These are phyloP conservation scores for Ascochyta koolunga DNA, from an alignment of 2,329 filamentous ascomycete species.

Conservation along the genomic window DNA sequence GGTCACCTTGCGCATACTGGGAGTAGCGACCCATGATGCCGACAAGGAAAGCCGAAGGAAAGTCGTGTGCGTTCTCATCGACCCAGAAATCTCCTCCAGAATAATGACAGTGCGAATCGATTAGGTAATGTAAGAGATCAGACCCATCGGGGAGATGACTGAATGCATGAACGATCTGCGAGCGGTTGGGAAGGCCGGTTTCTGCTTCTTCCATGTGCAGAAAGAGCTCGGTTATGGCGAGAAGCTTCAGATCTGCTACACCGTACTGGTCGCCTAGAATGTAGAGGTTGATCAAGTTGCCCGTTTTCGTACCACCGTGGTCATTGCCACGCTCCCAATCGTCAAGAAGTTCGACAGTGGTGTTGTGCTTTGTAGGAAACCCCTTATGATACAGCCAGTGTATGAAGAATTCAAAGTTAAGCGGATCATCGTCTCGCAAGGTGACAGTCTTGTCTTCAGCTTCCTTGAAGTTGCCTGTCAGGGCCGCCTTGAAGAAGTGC, in stretches of 20 bases:
- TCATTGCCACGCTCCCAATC: not conserved
- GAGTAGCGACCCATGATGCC: not conserved
- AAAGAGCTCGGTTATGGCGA: not conserved
- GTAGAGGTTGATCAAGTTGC: conserved; percentile 12
- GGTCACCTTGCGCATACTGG: not conserved
- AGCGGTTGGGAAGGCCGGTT: not conserved
- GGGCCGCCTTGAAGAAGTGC: not conserved
- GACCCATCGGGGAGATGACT: not conserved
- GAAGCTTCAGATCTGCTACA: not conserved
- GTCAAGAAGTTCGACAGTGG: not conserved
- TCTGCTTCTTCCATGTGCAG: not conserved
- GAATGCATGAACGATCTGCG: not conserved
- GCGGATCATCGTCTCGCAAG: conserved; percentile 2
- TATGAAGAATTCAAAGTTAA: conserved; percentile 19
- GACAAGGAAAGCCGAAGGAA: not conserved
- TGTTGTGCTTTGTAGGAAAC: not conserved
- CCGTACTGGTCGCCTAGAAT: conserved; percentile 16
- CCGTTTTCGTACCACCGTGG: not conserved
- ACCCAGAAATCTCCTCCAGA: not conserved
- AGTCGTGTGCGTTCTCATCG: too few species aligned
- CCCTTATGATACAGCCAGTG: conserved; percentile 24
- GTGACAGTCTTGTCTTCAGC: conserved; percentile 15
- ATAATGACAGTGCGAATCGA: not conserved
- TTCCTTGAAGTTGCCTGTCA: conserved; percentile 18
- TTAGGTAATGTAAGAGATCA: not conserved